Percentiles rank a stretch among this genome's conserved stretches.
phyloP scores from a whole-genome alignment of 1,284 basidiomycete species.

The Erythrobasidium hasegawianum region DNA sequence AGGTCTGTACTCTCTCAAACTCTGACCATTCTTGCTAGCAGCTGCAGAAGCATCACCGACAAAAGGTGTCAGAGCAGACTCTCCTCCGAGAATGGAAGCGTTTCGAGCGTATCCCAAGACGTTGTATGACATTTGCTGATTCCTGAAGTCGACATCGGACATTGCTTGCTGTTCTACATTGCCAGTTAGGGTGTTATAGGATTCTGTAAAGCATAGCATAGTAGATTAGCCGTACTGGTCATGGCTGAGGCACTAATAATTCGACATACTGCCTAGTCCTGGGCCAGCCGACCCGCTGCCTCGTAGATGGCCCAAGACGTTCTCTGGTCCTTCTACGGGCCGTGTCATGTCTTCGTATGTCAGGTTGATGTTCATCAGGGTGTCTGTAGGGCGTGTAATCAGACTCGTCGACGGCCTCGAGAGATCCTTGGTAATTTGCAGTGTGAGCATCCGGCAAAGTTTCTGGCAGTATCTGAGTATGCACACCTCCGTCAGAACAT shows the following conservation, averaged over 20 bases:
- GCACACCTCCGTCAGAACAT: constrained; percentile 29
- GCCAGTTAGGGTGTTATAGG: constrained; percentile 57
- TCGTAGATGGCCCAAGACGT: constrained; percentile 80
- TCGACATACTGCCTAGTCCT: too few species aligned
- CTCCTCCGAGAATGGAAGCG: constrained; percentile 61
- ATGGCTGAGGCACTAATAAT: too few species aligned
- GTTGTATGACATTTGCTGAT: constrained; percentile 89
- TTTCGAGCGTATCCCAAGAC: constrained; percentile 94
- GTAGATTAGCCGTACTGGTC: too few species aligned
- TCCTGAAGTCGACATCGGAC: constrained; percentile 85
- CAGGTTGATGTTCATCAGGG: constrained; percentile 95
- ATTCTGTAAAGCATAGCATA: too few species aligned
- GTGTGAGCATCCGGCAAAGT: neutral
- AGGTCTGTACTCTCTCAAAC: constrained; percentile 61
- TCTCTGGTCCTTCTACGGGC: constrained; percentile 82
- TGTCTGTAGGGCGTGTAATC: constrained; percentile 85
- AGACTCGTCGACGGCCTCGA: constrained; percentile 52
- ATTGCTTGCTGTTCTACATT: constrained; percentile 95
- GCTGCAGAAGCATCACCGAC: constrained; percentile 54
- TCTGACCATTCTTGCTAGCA: constrained; percentile 69
- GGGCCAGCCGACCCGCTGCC: constrained; percentile 68
- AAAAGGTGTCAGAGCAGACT: constrained; percentile 23
- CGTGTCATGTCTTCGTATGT: constrained; percentile 82
- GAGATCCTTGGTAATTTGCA: constrained; percentile 61
- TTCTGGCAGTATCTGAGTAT: too few species aligned